These are phyloP conservation scores for Cystobasidium slooffiae DNA, from an alignment of 1,284 basidiomycete species.

Conservation along the genomic window DNA sequence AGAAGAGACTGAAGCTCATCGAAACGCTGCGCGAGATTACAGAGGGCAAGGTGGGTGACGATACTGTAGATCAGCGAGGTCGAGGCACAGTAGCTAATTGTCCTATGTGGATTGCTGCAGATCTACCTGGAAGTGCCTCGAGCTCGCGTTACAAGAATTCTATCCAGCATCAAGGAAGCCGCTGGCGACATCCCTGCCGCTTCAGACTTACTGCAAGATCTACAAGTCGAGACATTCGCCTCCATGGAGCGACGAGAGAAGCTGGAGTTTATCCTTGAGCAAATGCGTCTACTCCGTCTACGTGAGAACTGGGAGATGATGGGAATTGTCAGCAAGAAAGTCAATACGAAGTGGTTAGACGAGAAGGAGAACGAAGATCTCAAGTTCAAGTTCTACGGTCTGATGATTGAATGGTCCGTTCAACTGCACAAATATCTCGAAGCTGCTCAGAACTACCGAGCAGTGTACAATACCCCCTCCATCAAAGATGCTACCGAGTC, in stretches of 20 bases:
- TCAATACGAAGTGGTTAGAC: constrained; percentile 91
- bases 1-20: constrained; percentile 82
- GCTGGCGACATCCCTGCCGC: constrained; percentile 75
- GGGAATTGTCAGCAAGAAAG: constrained; percentile 86
- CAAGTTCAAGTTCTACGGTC: constrained; percentile 92
- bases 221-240: constrained; percentile 98
- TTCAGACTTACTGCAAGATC: constrained; percentile 80
- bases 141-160: constrained; percentile 84
- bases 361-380: constrained; percentile 88
- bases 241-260: constrained; percentile 98
- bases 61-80: constrained; percentile 1
- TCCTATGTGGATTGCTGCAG: constrained; percentile 59
- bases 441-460: constrained; percentile 92
- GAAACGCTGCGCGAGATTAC: constrained; percentile 82
- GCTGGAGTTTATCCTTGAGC: constrained; percentile 96
- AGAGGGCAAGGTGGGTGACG: constrained; percentile 50
- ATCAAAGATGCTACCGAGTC: constrained; percentile 42
- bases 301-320: constrained; percentile 82
- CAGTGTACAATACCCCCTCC: constrained; percentile 88
- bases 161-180: constrained; percentile 80
- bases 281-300: constrained; percentile 90
- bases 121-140: constrained; percentile 97
- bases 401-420: constrained; percentile 93
- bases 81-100: neutral
- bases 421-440: constrained; percentile 86